A percentile compares a stretch with the other conserved stretches of the same genome.
phyloP scores from a whole-genome alignment of 2,329 filamentous ascomycete species.

The Shiraia sp. region DNA sequence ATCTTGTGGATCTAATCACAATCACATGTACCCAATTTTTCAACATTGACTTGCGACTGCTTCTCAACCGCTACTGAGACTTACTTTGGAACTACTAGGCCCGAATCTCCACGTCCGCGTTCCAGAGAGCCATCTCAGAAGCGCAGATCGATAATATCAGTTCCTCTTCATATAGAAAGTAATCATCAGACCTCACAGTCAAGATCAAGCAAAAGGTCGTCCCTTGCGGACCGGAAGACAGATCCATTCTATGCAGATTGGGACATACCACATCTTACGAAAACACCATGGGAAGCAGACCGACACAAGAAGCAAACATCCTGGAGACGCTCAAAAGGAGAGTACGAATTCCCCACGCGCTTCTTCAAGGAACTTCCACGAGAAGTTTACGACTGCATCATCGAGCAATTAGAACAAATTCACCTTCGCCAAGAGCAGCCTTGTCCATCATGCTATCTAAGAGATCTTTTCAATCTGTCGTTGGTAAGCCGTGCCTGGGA shows the following conservation, averaged over 20 bases:
- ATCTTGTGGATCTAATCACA: too few relatives aligned
- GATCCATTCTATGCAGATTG: slow-evolving; percentile 5
- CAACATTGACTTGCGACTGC: too few relatives aligned
- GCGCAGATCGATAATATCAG: neutral
- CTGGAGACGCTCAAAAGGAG: slow-evolving; percentile 28
- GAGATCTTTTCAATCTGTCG: slow-evolving; percentile 58
- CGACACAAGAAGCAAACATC: slow-evolving; percentile 36
- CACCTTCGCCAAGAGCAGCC: slow-evolving; percentile 44
- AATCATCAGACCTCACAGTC: neutral
- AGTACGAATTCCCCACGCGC: slow-evolving; percentile 25
- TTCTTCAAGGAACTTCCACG: slow-evolving; percentile 54
- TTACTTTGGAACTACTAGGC: too few relatives aligned
- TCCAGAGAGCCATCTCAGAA: slow-evolving; percentile 4
- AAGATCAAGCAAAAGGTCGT: neutral
- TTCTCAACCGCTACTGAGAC: too few relatives aligned
- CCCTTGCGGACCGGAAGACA: slow-evolving; percentile 1
- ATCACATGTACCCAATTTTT: too few relatives aligned
- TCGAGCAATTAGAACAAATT: slow-evolving; percentile 54
- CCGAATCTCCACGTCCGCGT: slow-evolving; percentile 4
- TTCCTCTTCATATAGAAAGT: too few relatives aligned
- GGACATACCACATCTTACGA: slow-evolving; percentile 29
- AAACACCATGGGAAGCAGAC: slow-evolving; percentile 46
- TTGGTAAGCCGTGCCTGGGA: slow-evolving; percentile 62
- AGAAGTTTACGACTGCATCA: slow-evolving; percentile 60
- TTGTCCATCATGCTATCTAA: slow-evolving; percentile 59